A percentile compares a stretch with the other conserved stretches of the same genome.
These are phyloP conservation scores for Boletus speciosus DNA, from an alignment of 768 basidiomycete species.

Conservation along the genomic window DNA sequence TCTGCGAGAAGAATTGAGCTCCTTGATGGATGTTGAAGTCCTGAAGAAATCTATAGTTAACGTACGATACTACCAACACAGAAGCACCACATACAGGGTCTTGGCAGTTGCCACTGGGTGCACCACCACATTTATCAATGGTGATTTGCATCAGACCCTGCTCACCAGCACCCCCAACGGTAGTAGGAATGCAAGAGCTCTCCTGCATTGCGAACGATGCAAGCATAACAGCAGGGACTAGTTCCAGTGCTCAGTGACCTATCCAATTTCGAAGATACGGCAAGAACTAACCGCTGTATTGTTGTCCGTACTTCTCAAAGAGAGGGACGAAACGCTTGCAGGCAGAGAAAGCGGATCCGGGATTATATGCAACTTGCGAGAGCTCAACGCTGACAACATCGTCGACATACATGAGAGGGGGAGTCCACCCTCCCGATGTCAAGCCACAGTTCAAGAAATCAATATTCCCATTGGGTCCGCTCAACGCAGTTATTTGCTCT, in stretches of 20 bases:
- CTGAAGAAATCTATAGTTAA: conserved; percentile 29
- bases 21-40: conserved; percentile 72
- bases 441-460: conserved; percentile 81
- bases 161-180: conserved; percentile 74
- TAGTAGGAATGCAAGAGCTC: conserved; percentile 62
- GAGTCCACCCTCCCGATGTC: conserved; percentile 61
- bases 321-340: conserved; percentile 48
- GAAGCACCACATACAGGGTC: conserved; percentile 33
- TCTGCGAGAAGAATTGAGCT: conserved; percentile 54
- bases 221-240: conserved; percentile 71
- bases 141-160: conserved; percentile 88
- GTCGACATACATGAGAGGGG: conserved; percentile 54
- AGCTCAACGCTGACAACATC: conserved; percentile 51
- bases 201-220: conserved; percentile 92
- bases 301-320: conserved; percentile 59
- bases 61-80: background rate
- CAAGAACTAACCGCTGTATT: conserved; percentile 37
- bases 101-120: conserved; percentile 42
- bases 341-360: conserved; percentile 53
- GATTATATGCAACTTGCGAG: conserved; percentile 43
- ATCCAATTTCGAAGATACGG: background rate
- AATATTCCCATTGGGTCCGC: conserved; percentile 70
- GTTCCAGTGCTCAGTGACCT: background rate
- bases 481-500: conserved; percentile 47
- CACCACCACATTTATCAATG: conserved; percentile 66